A percentile compares a stretch with the other conserved stretches of the same genome.
Evolutionary conservation across 2,329 filamentous ascomycete species (phyloP).

Genomic region (Fusarium domesticum): DNA sequence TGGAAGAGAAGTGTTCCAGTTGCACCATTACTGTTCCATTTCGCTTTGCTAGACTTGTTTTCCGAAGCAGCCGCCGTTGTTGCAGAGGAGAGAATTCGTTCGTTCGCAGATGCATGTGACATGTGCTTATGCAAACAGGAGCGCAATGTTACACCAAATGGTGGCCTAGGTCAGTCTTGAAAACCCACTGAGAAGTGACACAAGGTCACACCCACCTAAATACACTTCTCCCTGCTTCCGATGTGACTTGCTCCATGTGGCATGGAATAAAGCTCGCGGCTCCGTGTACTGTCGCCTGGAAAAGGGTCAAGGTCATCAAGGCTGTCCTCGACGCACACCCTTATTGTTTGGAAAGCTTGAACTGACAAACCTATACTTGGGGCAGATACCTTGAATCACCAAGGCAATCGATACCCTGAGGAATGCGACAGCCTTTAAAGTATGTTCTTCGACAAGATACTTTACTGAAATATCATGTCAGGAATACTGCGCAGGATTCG

Average conservation of each 20-base stretch:
- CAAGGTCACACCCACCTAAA: neutral
- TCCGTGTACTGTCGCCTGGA: neutral
- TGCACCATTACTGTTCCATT: no score
- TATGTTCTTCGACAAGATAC: neutral
- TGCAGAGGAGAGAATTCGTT: neutral
- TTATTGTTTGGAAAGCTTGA: neutral
- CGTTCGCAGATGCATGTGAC: neutral
- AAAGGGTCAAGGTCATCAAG: neutral
- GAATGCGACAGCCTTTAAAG: neutral
- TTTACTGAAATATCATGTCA: no score
- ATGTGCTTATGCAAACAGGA: neutral
- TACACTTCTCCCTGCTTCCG: neutral
- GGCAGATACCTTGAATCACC: no score
- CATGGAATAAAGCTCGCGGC: neutral
- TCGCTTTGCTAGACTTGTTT: neutral
- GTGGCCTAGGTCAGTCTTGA: neutral
- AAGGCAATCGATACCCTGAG: neutral
- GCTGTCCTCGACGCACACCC: neutral
- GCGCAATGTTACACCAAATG: neutral
- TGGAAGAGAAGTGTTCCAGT: no score
- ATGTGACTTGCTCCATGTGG: neutral
- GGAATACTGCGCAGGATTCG: no score
- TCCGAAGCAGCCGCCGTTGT: neutral
- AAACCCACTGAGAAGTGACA: neutral
- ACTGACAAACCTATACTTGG: neutral